Evolutionary conservation across 73 alveolate species (phyloP), one percentile per base, ranked within the genome.

Genomic region (Paraurostyla sp.): DNA sequence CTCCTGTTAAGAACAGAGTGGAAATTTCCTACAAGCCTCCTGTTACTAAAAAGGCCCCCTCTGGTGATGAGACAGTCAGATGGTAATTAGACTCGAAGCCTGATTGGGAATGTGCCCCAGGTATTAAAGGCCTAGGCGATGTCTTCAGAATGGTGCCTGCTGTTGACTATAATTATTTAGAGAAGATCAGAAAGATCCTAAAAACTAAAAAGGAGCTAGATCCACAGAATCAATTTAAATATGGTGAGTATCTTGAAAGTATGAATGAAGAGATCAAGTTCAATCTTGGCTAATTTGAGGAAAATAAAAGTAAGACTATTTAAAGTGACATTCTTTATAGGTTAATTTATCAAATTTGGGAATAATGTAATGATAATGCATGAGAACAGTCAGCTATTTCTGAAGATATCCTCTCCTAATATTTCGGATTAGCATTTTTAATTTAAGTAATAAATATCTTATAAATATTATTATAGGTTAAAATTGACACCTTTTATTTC

Each of bases 191-290:
- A 29, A 73, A 73, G 20, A 45, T 48, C 23, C 49, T 73, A 22
- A 73, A 73, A 48, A 48, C 42, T n/a, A 73, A 73, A 50, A 43
- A 73, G 46, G 71, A 73, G 86, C 71, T 73, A 13, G 86, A 73
- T 25, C 86, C 86, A 25, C 35, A 18, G 7, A 43, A 73, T 73
- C 38, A 73, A 6, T 73, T 73, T 48, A 73, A 73, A 35, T 73
- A 73, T 25, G 86, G 86, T 4, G 86, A 73, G 56, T 43, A 45
- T 73, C 33, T 73, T 7, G 86, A 73, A 73, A 73, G 86, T 50
- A 1, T 73, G 22, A 73, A 23, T 23, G 86, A 73, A 43, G 86
- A 73, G 52, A 73, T 73, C 6, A 73, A 73, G 71, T 73, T 11
- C 71, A 73, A 73, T 73, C 52, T 73, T 3, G 86, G 46, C 46